These are phyloP conservation scores for Barnettozyma californica DNA, from an alignment of 805 yeast genomes.

Conservation along the genomic window DNA sequence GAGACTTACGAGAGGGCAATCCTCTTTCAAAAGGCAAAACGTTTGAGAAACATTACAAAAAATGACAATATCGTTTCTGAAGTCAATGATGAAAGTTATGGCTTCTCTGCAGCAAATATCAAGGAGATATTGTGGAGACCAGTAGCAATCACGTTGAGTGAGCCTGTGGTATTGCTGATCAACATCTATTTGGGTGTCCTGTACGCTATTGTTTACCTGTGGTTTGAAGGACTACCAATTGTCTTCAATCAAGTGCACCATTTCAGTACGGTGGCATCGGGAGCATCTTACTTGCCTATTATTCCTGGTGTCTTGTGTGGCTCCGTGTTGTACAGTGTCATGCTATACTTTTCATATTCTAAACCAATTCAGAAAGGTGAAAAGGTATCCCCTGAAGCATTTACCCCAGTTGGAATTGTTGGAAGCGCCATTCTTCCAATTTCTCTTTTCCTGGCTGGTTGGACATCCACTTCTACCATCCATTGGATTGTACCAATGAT, in stretches of 20 bases:
- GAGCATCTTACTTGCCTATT: slow-evolving; percentile 42
- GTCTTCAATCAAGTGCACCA: slow-evolving; percentile 40
- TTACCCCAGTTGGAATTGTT: slow-evolving; percentile 35
- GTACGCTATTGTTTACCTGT: slow-evolving; percentile 49
- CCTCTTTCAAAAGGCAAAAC: slow-evolving; percentile 40
- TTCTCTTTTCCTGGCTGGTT: slow-evolving; percentile 43
- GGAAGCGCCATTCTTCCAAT: slow-evolving; percentile 39
- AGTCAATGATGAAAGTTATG: slow-evolving; percentile 22
- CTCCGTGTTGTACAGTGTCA: slow-evolving; percentile 24
- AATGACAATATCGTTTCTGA: slow-evolving; percentile 38
- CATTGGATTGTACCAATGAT: slow-evolving; percentile 49
- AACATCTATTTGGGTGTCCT: slow-evolving; percentile 46
- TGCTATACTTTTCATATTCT: slow-evolving; percentile 24
- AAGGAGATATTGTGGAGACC: slow-evolving; percentile 43
- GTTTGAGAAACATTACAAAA: slow-evolving; percentile 46
- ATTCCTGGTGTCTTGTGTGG: slow-evolving; percentile 42
- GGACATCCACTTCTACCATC: slow-evolving; percentile 37
- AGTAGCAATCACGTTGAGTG: slow-evolving; percentile 40
- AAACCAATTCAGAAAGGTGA: slow-evolving; percentile 25
- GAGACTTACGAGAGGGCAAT: slow-evolving; percentile 44
- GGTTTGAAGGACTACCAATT: slow-evolving; percentile 60
- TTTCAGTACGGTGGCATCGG: slow-evolving; percentile 43
- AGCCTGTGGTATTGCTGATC: slow-evolving; percentile 53
- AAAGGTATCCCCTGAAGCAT: slow-evolving; percentile 36
- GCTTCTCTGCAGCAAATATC: slow-evolving; percentile 18